Base-by-base conservation (phyloP, 2,329 filamentous ascomycete genomes). In the Magnaporthiopsis rhizophila region DNA sequence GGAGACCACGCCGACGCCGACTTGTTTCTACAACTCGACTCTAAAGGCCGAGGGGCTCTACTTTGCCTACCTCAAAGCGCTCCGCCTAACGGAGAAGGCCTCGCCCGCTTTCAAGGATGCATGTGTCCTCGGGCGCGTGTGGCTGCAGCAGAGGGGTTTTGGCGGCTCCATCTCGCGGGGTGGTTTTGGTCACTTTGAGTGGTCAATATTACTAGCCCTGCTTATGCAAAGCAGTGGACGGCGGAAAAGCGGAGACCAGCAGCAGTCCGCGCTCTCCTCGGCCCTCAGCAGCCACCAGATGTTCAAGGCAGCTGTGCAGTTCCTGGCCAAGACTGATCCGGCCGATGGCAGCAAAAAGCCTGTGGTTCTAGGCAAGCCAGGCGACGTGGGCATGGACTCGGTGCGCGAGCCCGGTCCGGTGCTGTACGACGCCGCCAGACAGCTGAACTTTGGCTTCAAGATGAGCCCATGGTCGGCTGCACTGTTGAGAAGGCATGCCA, bases 141-240 rank as follows among this genome's bases (percentile, higher is more conserved):
- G 95, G 95, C 82, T 99, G 57, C 88, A 88, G 69, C 94, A 98
- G 76, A 86, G 94, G 64, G 92, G 92, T 0, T 90, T 97, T 68
- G 83, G 83, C 21, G 85, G 90, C 59, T 79, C 83, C 28, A 76
- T 92, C n/a, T 81, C 85, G 2, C 79, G 82, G 58, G 94, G 95
- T 59, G 95, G 95, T 0, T 97, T 99, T 73, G 95, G 95, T 3
- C 87, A 91, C 69, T 96, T 97, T 68, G 95, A 99, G 74, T 98
- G 92, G 91, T 84, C 90, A 0, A 79, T 86, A n/a, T 78, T 95
- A 61, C 84, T 93, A 72, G 91, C 93, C 38, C 80, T 97, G 18
- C 79, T 98, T 2, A 80, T 98, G 58, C 87, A 92, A 74, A 86
- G 85, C n/a, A 91, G 91, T 32, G 89, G 88, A 36, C 56, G 62